Evolutionary conservation across 805 yeast genomes (phyloP), one percentile per base, ranked within the genome.

Genomic region (Saccharomycodes ludwigii): DNA sequence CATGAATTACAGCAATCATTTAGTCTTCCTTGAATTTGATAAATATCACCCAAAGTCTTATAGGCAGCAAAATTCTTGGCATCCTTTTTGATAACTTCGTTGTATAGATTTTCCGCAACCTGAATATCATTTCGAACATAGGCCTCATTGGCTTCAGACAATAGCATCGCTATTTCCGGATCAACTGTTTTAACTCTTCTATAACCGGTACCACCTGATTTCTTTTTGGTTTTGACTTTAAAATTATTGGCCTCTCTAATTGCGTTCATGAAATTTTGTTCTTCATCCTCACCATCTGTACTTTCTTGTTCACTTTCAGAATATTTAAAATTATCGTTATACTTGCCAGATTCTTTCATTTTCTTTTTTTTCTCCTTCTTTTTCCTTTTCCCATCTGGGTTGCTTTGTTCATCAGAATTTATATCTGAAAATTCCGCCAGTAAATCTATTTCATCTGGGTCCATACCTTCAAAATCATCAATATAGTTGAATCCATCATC

Each of bases 21-120:
- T 30, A 68, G 54, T 28, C 73, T 63, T 1, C 84, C 86, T 38
- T 73, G 76, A 32, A 68, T 59, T 34, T 72, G 66, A 41, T 80
- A 77, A 29, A 88, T 80, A 46, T 82, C 94, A 29, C 95, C 96
- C 27, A 85, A 57, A 0, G 93, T 80, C 45, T 80, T 77, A 61
- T 86, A 86, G 0, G 95, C 95, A 27, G 80, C 73, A 51, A 72
- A 77, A 49, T 81, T 79, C 41, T 71, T 70, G 10, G 82, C 76
- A 47, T 85, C 95, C 33, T 74, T 63, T 43, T 76, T 73, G 37
- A 88, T 75, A 9, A 84, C 93, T 38, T 72, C 82, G 41, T 63
- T 58, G 53, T 68, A 86, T 30, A 66, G 48, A 31, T 67, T 56
- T 41, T 71, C 66, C 0, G 93, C 88, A 1, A 58, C 63, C 19